These are phyloP conservation scores for Gossypium rotundifolium DNA, from an alignment of 345 rosid species.

Conservation along the genomic window DNA sequence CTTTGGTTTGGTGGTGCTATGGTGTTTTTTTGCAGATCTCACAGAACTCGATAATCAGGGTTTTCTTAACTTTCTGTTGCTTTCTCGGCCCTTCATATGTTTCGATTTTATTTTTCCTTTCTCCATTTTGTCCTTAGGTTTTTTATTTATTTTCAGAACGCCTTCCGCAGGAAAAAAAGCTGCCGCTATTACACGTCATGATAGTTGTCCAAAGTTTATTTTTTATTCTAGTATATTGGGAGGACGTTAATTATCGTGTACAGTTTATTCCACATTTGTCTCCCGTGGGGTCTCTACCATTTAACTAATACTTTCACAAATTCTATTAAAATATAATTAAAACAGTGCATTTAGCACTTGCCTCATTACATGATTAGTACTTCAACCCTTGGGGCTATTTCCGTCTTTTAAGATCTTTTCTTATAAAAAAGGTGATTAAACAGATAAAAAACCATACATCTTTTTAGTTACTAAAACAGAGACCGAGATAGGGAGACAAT, in stretches of 20 bases:
- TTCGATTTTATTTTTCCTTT: conserved; percentile 28
- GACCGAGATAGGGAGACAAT: no score
- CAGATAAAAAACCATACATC: no score
- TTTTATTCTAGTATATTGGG: not conserved
- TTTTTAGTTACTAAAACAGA: no score
- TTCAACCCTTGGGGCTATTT: not conserved
- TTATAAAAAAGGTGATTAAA: no score
- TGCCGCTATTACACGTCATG: conserved; percentile 46
- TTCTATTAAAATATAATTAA: not conserved
- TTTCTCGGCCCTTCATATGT: conserved; percentile 56
- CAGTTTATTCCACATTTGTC: not conserved
- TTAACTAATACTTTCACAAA: not conserved
- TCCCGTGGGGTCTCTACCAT: not conserved
- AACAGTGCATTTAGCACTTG: not conserved
- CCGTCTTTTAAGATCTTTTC: no score
- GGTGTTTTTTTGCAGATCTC: conserved; percentile 54
- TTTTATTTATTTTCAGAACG: conserved; percentile 16
- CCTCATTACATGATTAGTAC: not conserved
- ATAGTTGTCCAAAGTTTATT: conserved; percentile 25
- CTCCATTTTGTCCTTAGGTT: conserved; percentile 34
- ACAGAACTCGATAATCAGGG: conserved; percentile 59
- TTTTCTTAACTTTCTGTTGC: conserved; percentile 42
- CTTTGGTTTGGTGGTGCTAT: not conserved
- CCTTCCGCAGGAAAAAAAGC: conserved; percentile 28
- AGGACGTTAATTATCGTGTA: not conserved